Evolutionary conservation across 192 early-diverging fungal genomes (phyloP), one percentile per base, ranked within the genome.

Genomic region (Coemansia guatemalensis): DNA sequence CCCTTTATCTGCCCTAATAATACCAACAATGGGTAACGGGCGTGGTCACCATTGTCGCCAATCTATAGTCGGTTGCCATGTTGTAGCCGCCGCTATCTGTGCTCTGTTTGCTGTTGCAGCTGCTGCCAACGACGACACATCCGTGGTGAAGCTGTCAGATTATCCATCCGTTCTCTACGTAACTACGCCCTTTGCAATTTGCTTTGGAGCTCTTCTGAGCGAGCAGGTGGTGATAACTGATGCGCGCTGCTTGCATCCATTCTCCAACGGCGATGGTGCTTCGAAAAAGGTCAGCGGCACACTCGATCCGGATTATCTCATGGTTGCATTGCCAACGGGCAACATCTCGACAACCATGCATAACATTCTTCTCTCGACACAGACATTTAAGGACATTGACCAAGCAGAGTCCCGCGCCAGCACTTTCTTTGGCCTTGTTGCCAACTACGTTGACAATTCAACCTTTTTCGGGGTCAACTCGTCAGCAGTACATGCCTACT

Each of bases 211-310:
- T 0, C 65, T 80, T 35, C 58, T 80, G 22, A 80, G 56, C 20
- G 58, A 74, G 12, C 49, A 51, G 44, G 64, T 65, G 21, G 72
- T 80, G 22, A 59, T 80, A 8, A 80, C 77, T 6, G 77, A 80
- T 29, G 77, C 77, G 8, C 77, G 77, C 61, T 80, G 77, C 58
- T 35, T 80, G 62, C 69, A 68, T 51, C 77, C 72, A 41, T 80
- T 80, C 47, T 70, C 73, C 22, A 64, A 74, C 65, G 61, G 48
- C 24, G 64, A 53, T 52, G 58, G 61, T 23, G 71, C 63, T 47
- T 65, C 77, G 1, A 47, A 56, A 12, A 39, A 50, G 17, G 77
- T 65, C 49, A 53, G 54, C 32, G 72, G 72, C 11, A 48, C 64
- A 53, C 72, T 80, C 41, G 69, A 58, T 26, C 72, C 77, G 6